phyloP scores from a whole-genome alignment of 768 basidiomycete genomes.

The Rhodotorula taiwanensis region DNA sequence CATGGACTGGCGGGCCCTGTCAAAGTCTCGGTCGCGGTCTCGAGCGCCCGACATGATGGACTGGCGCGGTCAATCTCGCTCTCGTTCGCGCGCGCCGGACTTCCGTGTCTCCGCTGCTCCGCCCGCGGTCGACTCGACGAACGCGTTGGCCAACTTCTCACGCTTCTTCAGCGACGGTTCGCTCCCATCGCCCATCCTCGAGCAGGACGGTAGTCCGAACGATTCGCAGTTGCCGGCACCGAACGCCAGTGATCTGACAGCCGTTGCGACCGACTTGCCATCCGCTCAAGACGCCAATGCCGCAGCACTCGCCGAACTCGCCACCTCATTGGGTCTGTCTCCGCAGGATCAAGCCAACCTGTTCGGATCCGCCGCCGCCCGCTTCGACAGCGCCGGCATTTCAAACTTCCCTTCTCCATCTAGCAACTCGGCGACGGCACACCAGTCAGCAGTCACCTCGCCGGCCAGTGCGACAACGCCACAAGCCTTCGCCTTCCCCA shows the following conservation, averaged over 20 bases:
- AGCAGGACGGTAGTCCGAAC: not conserved
- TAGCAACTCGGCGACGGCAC: no score
- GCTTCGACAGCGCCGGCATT: conserved; percentile 15
- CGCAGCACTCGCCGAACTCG: conserved; percentile 17
- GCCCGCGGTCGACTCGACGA: conserved; percentile 22
- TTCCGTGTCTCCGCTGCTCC: conserved; percentile 26
- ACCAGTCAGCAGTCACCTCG: not conserved
- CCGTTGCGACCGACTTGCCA: no score
- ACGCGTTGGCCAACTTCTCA: conserved; percentile 28
- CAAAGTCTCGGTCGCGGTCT: conserved; percentile 38
- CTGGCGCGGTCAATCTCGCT: conserved; percentile 62
- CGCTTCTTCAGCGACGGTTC: conserved; percentile 32
- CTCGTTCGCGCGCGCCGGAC: conserved; percentile 43
- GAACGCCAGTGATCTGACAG: no score
- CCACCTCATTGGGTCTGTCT: conserved; percentile 30
- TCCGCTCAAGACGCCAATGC: not conserved
- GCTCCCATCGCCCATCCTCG: not conserved
- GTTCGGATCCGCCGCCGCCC: conserved; percentile 23
- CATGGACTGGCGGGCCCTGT: conserved; percentile 39
- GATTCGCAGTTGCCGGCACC: conserved; percentile 24
- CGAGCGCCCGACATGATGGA: conserved; percentile 61
- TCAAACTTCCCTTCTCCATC: conserved; percentile 13
- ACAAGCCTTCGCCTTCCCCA: conserved; percentile 12
- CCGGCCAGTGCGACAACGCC: conserved; percentile 3
- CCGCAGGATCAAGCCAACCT: conserved; percentile 30